Base-by-base conservation (phyloP, 2,329 filamentous ascomycete genomes). In the Paramyrothecium sp. region DNA sequence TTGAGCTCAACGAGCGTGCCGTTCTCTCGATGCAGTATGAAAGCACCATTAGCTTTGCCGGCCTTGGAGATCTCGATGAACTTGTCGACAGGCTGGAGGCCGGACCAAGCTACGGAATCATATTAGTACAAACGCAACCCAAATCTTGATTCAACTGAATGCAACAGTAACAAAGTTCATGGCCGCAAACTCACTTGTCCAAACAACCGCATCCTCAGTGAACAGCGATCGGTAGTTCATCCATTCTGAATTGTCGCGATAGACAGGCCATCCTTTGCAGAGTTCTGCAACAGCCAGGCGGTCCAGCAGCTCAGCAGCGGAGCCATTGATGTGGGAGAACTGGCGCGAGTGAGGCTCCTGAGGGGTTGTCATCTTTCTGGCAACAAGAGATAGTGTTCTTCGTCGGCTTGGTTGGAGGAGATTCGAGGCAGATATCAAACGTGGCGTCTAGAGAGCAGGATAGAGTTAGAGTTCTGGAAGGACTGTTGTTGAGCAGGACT, bases 1-100 rank as follows among this genome's bases (percentile, higher is more conserved):
- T 72, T 74, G 44, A 80, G 69, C 60, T 81, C 78, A 47, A 79
- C 76, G 11, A 75, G 64, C 0, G 77, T 81, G 46, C 79, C 78
- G 66, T 77, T 80, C 62, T 81, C 78, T 57, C 81, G 80, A 66
- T 85, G 82, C 79, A 82, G 81, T 69, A 84, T 84, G 69, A 82
- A 83, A 53, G 76, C 80, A 19, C 81, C 81, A 11, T 72, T 71
- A 22, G 76, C 70, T 67, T 82, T 82, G 56, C 81, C 81, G 10
- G 71, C 67, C 60, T 82, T 77, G 13, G 81, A 84, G 52, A 78
- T 74, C 26, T 56, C 51, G 22, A 67, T 63, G 55, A 67, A 64
- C 54, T 68, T 62, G 34, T 67, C 67, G 54, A 70, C 67, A 10
- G 55, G 38, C 53, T 50, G 56, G 20, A 55, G 51, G 7, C 60